Evolutionary conservation across 768 basidiomycete species (phyloP).

Genomic region (Russula brevipes): DNA sequence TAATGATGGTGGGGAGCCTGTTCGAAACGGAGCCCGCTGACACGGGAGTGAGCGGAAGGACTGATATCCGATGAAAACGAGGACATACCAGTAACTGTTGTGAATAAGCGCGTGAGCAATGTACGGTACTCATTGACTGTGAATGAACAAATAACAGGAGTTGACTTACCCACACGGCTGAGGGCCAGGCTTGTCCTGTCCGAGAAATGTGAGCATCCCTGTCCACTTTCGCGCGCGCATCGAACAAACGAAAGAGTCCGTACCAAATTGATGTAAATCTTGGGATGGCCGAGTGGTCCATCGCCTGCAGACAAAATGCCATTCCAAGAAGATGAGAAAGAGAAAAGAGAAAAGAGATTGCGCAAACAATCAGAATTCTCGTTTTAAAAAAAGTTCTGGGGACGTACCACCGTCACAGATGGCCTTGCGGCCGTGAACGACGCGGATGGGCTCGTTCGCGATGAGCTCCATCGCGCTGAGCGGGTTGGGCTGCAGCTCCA

Average conservation of each 20-base stretch:
- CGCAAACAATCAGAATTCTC: neutral
- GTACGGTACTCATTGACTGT: conserved; percentile 2
- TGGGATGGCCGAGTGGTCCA: conserved; percentile 94
- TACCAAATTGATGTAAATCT: conserved; percentile 93
- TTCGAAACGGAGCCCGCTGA: conserved; percentile 85
- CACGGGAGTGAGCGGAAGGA: conserved; percentile 5
- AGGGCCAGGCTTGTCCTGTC: conserved; percentile 81
- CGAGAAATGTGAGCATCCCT: conserved; percentile 9
- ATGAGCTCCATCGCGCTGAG: conserved; percentile 90
- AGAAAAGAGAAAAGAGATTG: neutral
- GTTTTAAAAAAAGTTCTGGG: neutral
- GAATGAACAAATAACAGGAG: conserved; percentile 18
- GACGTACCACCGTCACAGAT: conserved; percentile 91
- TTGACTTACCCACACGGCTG: conserved; percentile 82
- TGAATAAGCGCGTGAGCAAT: conserved; percentile 9
- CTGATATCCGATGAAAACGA: neutral
- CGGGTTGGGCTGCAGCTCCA: conserved; percentile 85
- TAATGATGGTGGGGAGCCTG: conserved; percentile 65
- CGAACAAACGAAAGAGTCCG: conserved; percentile 30
- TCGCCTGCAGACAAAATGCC: conserved; percentile 51
- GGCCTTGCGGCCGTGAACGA: conserved; percentile 79
- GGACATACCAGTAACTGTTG: conserved; percentile 46
- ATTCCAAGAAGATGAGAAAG: neutral
- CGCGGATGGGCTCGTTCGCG: conserved; percentile 74
- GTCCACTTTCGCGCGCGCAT: neutral